Evolutionary conservation across 208 protist species (phyloP).

Genomic region (Entamoeba moshkovskii): DNA sequence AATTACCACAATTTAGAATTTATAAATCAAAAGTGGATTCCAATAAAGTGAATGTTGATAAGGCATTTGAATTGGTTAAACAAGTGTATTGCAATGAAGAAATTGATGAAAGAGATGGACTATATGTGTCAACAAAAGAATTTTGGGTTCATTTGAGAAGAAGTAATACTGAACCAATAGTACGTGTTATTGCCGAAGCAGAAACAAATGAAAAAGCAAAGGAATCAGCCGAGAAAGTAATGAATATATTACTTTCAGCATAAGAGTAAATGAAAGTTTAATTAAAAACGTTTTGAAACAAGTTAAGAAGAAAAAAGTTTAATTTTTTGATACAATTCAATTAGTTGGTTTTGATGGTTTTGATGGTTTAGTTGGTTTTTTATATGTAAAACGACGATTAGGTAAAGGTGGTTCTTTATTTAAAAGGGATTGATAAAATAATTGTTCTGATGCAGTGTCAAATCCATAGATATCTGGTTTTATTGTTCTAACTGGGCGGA

Average conservation of each 20-base stretch:
- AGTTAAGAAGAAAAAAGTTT: no score
- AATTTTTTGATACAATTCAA: no score
- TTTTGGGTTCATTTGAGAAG: slow-evolving; percentile 52
- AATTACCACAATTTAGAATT: slow-evolving; percentile 49
- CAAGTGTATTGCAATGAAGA: neutral
- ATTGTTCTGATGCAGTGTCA: no score
- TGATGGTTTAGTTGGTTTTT: no score
- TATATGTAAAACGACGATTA: no score
- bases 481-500: no score
- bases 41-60: slow-evolving; percentile 35
- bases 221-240: neutral
- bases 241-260: neutral
- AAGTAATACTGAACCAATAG: slow-evolving; percentile 55
- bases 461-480: no score
- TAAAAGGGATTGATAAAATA: no score
- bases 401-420: no score
- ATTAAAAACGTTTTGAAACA: neutral
- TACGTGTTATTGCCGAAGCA: slow-evolving; percentile 45
- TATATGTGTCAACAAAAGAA: slow-evolving; percentile 34
- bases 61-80: neutral
- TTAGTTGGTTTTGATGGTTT: no score
- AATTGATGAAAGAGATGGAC: slow-evolving; percentile 42
- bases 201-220: neutral
- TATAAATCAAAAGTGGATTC: slow-evolving; percentile 45
- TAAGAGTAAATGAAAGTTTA: neutral